Base-by-base conservation (phyloP, 306 rosid species). In the Lagenaria siceraria region DNA sequence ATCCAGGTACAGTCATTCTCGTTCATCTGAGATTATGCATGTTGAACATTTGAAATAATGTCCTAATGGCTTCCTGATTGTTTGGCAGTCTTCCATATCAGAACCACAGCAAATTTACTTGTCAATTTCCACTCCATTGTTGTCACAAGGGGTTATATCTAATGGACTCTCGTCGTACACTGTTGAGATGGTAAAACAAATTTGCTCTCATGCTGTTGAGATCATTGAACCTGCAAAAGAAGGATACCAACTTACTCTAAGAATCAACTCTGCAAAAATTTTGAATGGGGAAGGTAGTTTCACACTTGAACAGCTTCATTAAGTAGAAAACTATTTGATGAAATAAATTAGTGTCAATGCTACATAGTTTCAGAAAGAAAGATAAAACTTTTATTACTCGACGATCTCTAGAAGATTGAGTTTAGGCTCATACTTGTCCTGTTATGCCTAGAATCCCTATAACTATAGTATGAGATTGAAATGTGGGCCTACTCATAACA, bases 161-260 rank as follows among this genome's bases (percentile, higher is more conserved):
- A 65, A 78, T 56, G 82, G 84, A 71, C 76, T 90, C 75, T 87
- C 97, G 0, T 75, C 79, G 0, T 31, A 73, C 80, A 83, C 96
- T 48, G 84, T 65, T n/a, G 83, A 92, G 85, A 87, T 78, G 90
- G 84, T 89, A 15, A 86, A 88, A 82, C 86, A 80, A 42, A 84
- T 87, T 25, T 78, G 85, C 81, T 83, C 91, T 27, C 81, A 82
- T 25, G 86, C 82, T 77, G 82, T 87, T 79, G 90, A 83, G 72
- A 82, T 92, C 77, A 77, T 77, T 71, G 92, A 90, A 74, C 90
- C 96, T 78, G 74, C 93, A 73, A 89, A 60, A 81, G 87, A 86
- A 82, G 97, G 97, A 80, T 89, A 81, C 84, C 92, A 86, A 68
- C 90, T 92, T 54, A 92, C 97, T 77, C 80, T 92, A 10, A 83